A percentile compares a stretch with the other conserved stretches of the same genome.
phyloP scores from a whole-genome alignment of 257 asterid genomes.

The Solanum pennellii region DNA sequence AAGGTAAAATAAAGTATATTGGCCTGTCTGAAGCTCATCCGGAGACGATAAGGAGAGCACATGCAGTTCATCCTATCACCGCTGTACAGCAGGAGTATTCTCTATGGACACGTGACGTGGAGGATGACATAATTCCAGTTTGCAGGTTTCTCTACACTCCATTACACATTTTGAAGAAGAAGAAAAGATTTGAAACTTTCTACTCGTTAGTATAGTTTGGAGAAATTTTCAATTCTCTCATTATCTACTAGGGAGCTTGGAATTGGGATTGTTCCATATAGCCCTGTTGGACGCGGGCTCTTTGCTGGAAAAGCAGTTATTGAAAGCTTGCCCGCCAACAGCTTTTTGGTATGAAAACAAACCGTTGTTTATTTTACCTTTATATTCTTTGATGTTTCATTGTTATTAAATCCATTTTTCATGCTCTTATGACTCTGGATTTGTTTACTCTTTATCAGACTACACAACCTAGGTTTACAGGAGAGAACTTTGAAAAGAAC shows the following conservation, averaged over 20 bases:
- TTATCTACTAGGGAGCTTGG: slow-evolving; percentile 40
- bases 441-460: slow-evolving; percentile 6
- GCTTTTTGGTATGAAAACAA: slow-evolving; percentile 22
- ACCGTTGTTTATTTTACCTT: not conserved
- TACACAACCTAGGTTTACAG: slow-evolving; percentile 36
- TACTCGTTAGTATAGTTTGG: not conserved
- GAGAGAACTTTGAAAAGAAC: slow-evolving; percentile 57
- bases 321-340: slow-evolving; percentile 27
- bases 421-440: not conserved
- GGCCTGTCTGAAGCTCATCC: no score
- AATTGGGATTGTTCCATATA: slow-evolving; percentile 51
- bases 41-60: no score
- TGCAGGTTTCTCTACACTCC: not conserved
- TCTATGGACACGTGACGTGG: no score
- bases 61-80: no score
- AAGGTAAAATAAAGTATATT: no score
- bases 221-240: not conserved
- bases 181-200: not conserved
- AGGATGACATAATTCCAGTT: no score
- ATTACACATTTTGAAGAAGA: not conserved
- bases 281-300: slow-evolving; percentile 45
- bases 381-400: not conserved
- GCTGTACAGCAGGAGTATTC: no score
- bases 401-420: not conserved
- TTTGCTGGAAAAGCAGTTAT: slow-evolving; percentile 38